Percentiles rank a stretch among this genome's conserved stretches.
Conservation (phyloP, 306 rosid species). For the Lotus japonicus region DNA sequence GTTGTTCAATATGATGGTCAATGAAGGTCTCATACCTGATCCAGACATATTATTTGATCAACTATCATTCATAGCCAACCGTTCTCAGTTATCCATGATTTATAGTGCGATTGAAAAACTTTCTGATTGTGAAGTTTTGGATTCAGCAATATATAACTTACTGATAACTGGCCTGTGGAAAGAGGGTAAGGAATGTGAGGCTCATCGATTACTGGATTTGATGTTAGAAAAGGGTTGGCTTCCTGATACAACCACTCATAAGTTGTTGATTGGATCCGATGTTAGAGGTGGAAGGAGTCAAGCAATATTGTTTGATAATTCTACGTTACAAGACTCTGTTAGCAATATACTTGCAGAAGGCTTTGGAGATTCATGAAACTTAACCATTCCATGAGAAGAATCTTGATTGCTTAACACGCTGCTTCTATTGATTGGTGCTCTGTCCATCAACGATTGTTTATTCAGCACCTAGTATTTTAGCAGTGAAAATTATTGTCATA, state of each 20-base stretch:
- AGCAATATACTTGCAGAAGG: constrained; percentile 74
- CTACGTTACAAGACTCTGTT: constrained; percentile 46
- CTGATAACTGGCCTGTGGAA: constrained; percentile 69
- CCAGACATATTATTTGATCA: constrained; percentile 47
- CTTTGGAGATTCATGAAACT: constrained; percentile 37
- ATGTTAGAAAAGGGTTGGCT: constrained; percentile 93
- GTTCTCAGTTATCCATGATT: constrained; percentile 47
- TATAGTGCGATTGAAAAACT: constrained; percentile 39
- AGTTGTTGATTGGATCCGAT: constrained; percentile 60
- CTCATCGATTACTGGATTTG: constrained; percentile 48
- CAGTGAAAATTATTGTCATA: neutral
- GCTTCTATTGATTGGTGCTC: neutral
- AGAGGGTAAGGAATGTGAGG: constrained; percentile 60
- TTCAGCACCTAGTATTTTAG: neutral
- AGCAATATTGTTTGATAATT: constrained; percentile 15
- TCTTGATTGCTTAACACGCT: constrained; percentile 4
- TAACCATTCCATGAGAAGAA: constrained; percentile 10
- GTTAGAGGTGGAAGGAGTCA: constrained; percentile 30
- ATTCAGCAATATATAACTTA: constrained; percentile 44
- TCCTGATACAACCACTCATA: constrained; percentile 71
- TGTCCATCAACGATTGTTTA: neutral
- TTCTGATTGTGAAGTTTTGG: constrained; percentile 28
- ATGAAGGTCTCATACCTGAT: constrained; percentile 56
- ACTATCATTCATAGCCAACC: constrained; percentile 42
- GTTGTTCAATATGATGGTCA: constrained; percentile 62